A percentile compares a stretch with the other conserved stretches of the same genome.
phyloP scores from a whole-genome alignment of 768 basidiomycete species.

The Russula olivacea region DNA sequence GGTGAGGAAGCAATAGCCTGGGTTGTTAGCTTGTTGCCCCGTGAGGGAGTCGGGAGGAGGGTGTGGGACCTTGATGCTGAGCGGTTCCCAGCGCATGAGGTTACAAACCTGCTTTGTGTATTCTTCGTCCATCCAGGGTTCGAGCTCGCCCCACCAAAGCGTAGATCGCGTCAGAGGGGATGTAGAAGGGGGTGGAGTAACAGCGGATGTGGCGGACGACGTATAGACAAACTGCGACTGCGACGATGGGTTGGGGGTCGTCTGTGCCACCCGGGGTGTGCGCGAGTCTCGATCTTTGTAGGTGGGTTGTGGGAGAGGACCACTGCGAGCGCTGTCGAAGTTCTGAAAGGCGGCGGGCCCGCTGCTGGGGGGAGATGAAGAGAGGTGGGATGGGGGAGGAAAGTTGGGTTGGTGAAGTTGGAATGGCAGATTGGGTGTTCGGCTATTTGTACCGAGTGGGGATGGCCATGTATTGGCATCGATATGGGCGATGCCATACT shows the following conservation, averaged over 20 bases:
- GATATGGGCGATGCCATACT: slow-evolving; percentile 31
- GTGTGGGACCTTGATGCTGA: slow-evolving; percentile 66
- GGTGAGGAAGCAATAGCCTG: slow-evolving; percentile 83
- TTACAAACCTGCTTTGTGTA: slow-evolving; percentile 84
- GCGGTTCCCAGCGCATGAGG: slow-evolving; percentile 83
- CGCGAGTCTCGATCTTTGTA: slow-evolving; percentile 32
- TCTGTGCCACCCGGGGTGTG: slow-evolving; percentile 17
- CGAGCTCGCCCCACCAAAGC: slow-evolving; percentile 83
- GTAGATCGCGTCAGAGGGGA: slow-evolving; percentile 45
- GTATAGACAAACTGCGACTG: slow-evolving; percentile 29
- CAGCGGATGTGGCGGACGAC: slow-evolving; percentile 28
- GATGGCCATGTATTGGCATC: slow-evolving; percentile 32
- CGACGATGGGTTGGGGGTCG: slow-evolving; percentile 22
- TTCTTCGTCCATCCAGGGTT: slow-evolving; percentile 97
- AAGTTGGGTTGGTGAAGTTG: slow-evolving; percentile 41
- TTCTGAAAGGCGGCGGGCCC: slow-evolving; percentile 27
- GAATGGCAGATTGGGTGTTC: slow-evolving; percentile 17
- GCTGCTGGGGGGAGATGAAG: slow-evolving; percentile 27
- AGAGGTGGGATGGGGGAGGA: slow-evolving; percentile 33
- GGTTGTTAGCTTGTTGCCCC: slow-evolving; percentile 71
- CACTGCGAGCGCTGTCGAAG: slow-evolving; percentile 15
- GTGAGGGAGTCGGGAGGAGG: slow-evolving; percentile 50
- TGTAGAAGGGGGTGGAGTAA: slow-evolving; percentile 29
- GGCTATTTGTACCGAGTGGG: slow-evolving; percentile 33
- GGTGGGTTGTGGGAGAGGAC: slow-evolving; percentile 28